Evolutionary conservation across 2,329 filamentous ascomycete species (phyloP), one percentile per base, ranked within the genome.

Genomic region (Pseudogymnoascus pannorum): DNA sequence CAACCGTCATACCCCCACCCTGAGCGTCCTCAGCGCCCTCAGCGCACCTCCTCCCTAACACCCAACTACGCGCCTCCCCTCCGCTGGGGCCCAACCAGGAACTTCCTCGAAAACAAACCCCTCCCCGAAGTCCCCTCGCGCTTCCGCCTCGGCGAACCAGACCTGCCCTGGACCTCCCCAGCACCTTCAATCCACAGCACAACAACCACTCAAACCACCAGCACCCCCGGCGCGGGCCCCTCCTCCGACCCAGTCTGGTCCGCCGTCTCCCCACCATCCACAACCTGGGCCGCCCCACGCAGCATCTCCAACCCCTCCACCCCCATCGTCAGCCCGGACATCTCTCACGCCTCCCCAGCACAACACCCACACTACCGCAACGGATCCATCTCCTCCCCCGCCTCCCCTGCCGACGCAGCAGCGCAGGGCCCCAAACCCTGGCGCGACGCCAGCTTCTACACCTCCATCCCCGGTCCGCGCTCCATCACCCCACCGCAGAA

Each of bases 131-230:
- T 66, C 16, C 71, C 71, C 16, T 69, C 69, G 20, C 62, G 63
- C 35, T 72, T 71, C 62, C 68, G 71, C 44, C 67, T 72, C 1
- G 71, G 71, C 4, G 70, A 72, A 48, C 68, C 67, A 33, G 68
- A 64, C 24, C 51, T 72, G 14, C 71, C 71, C 31, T 72, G 71
- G 71, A 68, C 69, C 18, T 67, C 68, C n/a, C 66, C 67, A 12
- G 40, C 11, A 26, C 40, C 40, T 3, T 42, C 38, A 20, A 42
- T 42, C 16, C 18, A 18, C 9, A 42, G 38, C 38, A 42, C 38
- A 3, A 42, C 38, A 22, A 42, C 38, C 4, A 18, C 16, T 9
- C 38, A 42, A 6, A 42, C 38, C 5, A 22, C 38, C 4, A 16
- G 12, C 5, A 42, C 38, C 11, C 38, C 18, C 18, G 38, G 18